Base-by-base conservation (phyloP, 202 grass and related monocot species). In the Panicum virgatum region DNA sequence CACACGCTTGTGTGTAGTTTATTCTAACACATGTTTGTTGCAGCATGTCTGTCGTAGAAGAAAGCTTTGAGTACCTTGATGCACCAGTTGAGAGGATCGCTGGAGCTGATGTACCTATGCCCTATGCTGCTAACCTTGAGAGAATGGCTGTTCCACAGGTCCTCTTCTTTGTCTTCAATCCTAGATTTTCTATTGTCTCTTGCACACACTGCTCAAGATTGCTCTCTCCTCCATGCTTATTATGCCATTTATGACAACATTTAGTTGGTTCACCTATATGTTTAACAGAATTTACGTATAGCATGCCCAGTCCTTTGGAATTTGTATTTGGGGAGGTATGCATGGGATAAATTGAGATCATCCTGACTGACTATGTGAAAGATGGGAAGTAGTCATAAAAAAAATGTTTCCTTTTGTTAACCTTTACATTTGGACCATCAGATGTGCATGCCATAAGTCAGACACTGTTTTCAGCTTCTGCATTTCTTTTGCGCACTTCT, bases 111-210 rank as follows among this genome's bases (percentile, higher is more conserved):
- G 96, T 98, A 14, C 96, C 96, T n/a, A 95, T 93, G 92, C 92
- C 92, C 23, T 98, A 98, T 78, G 90, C 92, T 74, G 89, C 96
- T 27, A 98, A 98, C 76, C 92, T 98, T 32, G 96, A 98, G 85
- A 92, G 96, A 71, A 78, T 95, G 89, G 92, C 96, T 64, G 87
- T 95, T 83, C 96, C 96, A 85, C 92, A 98, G 92, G 96, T 98
- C 34, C 62, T 69, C 40, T 86, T 30, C 54, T n/a, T 45, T 34
- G 61, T 54, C 38, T 78, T 56, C 18, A 6, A 54, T 80, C 42
- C 39, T 39, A 66, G 44, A 69, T 62, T 50, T 78, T 75, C 38
- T 74, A 32, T 47, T 64, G 6, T 34, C 36, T 78, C 2, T 47
- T 76, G 19, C 56, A 9, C 19, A 27, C 63, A 51, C 3, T 10